Evolutionary conservation across 2,329 filamentous ascomycete genomes (phyloP), one percentile per base, ranked within the genome.

Genomic region (Aureobasidium sp.): DNA sequence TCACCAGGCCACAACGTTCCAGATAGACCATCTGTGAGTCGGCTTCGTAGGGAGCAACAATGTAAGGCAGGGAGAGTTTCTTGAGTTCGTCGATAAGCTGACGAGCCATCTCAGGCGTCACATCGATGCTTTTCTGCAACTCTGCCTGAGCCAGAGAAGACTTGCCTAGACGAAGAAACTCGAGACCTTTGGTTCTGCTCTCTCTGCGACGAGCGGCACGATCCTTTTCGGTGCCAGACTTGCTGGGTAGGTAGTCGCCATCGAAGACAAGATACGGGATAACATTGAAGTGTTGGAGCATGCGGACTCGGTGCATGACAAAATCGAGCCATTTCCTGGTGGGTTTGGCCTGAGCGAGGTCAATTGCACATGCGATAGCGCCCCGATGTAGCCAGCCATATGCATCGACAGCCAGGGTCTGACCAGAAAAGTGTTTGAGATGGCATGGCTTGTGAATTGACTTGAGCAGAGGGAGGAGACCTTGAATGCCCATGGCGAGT

Each of bases 351-450:
- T 93, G 83, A 39, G 91, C 94, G 65, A 99, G 83, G 69, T 97
- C 94, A 69, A 94, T 85, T 65, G 93, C 91, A 78, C 93, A 97
- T 53, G 90, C 84, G 66, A 95, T 87, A 50, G 91, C 91, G 59
- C 92, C 95, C 67, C 94, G 88, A 75, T 99, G 94, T 61, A 99
- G 86, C 94, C 95, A 99, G 73, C 93, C 94, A 81, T 99, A 99
- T 62, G 89, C 93, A 74, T 99, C 94, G 39, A 99, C 87, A n/a
- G 89, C 95, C 50, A 99, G 83, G 1, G 89, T 96, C 75, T 96
- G 87, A 57, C 93, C 94, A 13, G 83, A 78, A 74, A 89, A 97
- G 70, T 91, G 91, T 73, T 91, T 95, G 63, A 99, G 81, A 68
- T 90, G 89, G 55, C 85, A 89, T 71, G 89, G 89, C 71, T 89